Base-by-base conservation (phyloP, 2,329 filamentous ascomycete species). In the Trichoderma gracile region DNA sequence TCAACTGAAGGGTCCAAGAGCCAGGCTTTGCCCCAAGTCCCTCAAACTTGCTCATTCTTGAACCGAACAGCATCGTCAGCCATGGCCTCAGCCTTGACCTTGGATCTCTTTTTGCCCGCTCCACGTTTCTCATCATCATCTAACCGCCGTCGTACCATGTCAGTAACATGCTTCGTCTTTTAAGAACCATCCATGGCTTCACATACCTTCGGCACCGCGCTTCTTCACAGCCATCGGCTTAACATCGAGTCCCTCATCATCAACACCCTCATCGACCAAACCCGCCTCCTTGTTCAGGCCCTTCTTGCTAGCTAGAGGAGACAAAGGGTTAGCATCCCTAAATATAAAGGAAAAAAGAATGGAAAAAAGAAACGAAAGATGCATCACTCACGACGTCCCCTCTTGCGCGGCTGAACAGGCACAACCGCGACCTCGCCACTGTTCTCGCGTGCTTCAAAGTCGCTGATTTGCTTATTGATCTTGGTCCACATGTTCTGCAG, bases 401-500 rank as follows among this genome's bases (percentile, higher is more conserved):
- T 46, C 47, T 50, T 59, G 25, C 53, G 17, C 46, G 71, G 54
- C 15, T 69, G 71, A 0, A 62, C 12, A 0, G 69, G 63, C 0
- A 57, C 19, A 3, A 40, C 42, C n/a, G 23, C 25, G n/a, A 10
- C 54, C 21, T 50, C 52, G 19, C 53, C 52, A 3, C 65, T 30
- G 3, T 15, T 60, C 38, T 53, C 56, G 8, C 33, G 58, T 10
- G 58, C 23, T 46, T 62, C 64, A 19, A 62, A 52, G 0, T 68
- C 56, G 47, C 40, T 69, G 10, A 78, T 73, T 3, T 70, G 68
- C 38, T 78, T 78, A 27, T 73, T 72, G 23, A 79, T 72, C 12
- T 70, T 73, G 1, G 73, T 73, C 78, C 77, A 80, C 63, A 73
- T 71, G 47, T 76, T 74, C 66, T 76, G 71, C 0, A 80, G 67